Evolutionary conservation across 2,329 filamentous ascomycete species (phyloP), one percentile per base, ranked within the genome.

Genomic region (Aureobasidium musti): DNA sequence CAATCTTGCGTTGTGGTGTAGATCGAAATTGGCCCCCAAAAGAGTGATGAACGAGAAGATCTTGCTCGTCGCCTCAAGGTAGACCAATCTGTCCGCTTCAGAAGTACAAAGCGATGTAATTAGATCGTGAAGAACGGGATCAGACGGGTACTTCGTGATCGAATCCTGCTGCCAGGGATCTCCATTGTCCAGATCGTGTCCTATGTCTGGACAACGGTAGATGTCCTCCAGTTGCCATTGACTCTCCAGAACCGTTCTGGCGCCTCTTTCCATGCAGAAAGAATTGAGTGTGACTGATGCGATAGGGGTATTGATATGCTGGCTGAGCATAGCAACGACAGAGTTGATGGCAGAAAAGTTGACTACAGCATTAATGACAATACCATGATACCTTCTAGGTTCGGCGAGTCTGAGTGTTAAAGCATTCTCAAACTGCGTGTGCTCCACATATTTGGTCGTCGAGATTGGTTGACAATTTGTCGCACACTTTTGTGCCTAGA

Each of bases 121-220:
- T 14, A 43, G 4, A 1, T 59, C 23, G n/a, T n/a, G 52, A 11
- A 54, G 30, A 23, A 54, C 6, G 1, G 30, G 33, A 14, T 39
- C 37, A 17, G 33, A n/a, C 21, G 52, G 30, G 7, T 45, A 41
- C 10, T 45, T 41, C 17, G 17, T 5, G 5, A 59, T 33, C 5
- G 45, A 19, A 33, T 45, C 56, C 14, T 59, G 56, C 37, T 33
- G 56, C 37, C 41, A 59, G 14, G 23, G 23, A 28, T 59, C 56
- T 11, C 45, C 37, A 7, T 59, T n/a, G 23, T 41, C 37, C 5
- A 59, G 23, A 17, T 28, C 23, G 5, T 37, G 37, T 4, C 52
- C 52, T 2, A 33, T 33, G 11, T 54, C 52, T 39, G 33, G 52
- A 37, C 39, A 10, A 23, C 13, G 7, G 5, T 21, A 7, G 3